Base-by-base conservation (phyloP, 2,329 filamentous ascomycete genomes). In the Venturia oleaginea region DNA sequence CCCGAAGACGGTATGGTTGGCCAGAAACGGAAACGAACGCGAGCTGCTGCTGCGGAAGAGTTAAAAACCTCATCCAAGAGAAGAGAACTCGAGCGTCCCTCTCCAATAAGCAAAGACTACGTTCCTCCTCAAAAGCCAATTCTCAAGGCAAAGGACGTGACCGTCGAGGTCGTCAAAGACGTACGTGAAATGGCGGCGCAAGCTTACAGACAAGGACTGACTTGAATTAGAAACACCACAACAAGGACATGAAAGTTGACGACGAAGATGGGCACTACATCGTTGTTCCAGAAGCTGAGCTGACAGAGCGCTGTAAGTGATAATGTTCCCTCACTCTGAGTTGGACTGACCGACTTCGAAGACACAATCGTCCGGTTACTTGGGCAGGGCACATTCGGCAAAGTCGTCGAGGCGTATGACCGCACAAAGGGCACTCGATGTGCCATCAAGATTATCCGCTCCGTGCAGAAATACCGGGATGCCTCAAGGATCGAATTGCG, bases 191-290 rank as follows among this genome's bases (percentile, higher is more conserved):
- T n/a, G n/a, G 24, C 13, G 19, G 1, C 13, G 61, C 24, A 54
- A 24, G 27, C 17, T 10, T 24, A 30, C 57, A 43, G 48, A 37
- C 57, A 10, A 38, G 19, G 46, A 37, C 62, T 63, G 17, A 63
- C 48, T 8, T 13, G 19, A 38, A 63, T 42, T 67, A 84, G 80
- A 79, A 77, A 66, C 74, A 76, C 3, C 78, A 76, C 68, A 71
- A 74, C 60, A 79, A 81, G 65, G 76, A 86, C 68, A 81, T 87
- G 69, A 94, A 95, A 73, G 88, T 94, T 55, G 94, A 99, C 71
- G 94, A 99, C 69, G 92, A 97, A 57, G 94, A 99, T 71, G 94
- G 94, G 5, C 94, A 99, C 76, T 99, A 97, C 73, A 91, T 97
- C 69, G 92, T 99, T 27, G 86, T 90, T 1, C 89, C 92, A 37